Base-by-base conservation (phyloP, 345 rosid genomes). In the Camelina hispida region DNA sequence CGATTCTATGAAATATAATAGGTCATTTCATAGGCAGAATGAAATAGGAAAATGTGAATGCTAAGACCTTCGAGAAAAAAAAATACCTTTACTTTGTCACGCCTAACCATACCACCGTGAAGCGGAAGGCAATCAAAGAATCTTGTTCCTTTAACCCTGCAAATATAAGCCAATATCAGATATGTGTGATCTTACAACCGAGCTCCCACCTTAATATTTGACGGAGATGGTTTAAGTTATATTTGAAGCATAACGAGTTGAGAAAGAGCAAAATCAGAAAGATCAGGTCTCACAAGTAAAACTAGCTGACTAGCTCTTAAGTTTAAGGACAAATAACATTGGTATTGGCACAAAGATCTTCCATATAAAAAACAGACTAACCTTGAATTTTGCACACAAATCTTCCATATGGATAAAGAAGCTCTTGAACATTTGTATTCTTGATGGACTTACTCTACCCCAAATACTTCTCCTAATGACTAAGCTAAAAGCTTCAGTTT, bases 11-110 rank as follows among this genome's bases (percentile, higher is more conserved):
- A 35, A 46, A 20, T 64, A 61, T 48, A 16, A 17, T 34, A 35
- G 20, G 57, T 46, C 12, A 12, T 59, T 42, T 69, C 38, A 23
- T 12, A 54, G 3, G 64, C 3, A 40, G 37, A 42, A 15, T 14
- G 7, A 52, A 20, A 2, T 44, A 57, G 4, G 58, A 58, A 64
- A 20, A 14, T 55, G 38, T 28, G 44, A n/a, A 56, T 16, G 61
- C 42, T 42, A 52, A 34, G 18, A 25, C 51, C 43, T 47, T 34
- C 30, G 8, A 63, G 59, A 15, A 11, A 32, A 43, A 9, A 17
- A 52, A 5, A 20, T 71, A 90, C 97, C 96, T 92, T 86, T 42
- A 95, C 90, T 92, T 90, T 95, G 82, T 89, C 97, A 28, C 97
- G 93, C 85, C 93, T 86, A 72, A 88, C 86, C 80, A 90, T 81